These are phyloP conservation scores for Earliella scabrosa DNA, from an alignment of 1,284 basidiomycete genomes.

Conservation along the genomic window DNA sequence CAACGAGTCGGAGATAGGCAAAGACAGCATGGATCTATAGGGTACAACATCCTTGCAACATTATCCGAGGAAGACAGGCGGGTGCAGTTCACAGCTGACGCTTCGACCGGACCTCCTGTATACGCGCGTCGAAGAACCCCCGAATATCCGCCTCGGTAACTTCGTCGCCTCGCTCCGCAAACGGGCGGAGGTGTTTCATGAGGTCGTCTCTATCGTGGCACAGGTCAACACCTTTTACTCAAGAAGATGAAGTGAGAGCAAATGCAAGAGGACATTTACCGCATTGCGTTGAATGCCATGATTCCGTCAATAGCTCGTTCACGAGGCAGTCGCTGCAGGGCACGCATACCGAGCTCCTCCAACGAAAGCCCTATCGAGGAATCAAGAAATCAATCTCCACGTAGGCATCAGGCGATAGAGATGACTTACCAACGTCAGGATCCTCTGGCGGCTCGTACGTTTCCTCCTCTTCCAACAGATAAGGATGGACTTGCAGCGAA, in stretches of 20 bases:
- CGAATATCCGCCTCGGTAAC: conserved; percentile 75
- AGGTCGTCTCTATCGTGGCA: conserved; percentile 61
- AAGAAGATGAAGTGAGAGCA: background rate
- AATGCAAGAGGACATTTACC: conserved; percentile 46
- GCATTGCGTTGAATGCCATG: conserved; percentile 78
- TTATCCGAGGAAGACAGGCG: background rate
- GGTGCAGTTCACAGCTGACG: conserved; percentile 9
- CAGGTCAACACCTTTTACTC: background rate
- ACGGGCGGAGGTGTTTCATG: conserved; percentile 73
- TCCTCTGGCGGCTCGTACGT: conserved; percentile 83
- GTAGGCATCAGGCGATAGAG: background rate
- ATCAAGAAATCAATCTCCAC: background rate
- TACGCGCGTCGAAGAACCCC: conserved; percentile 63
- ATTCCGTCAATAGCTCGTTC: conserved; percentile 81
- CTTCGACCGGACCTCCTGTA: conserved; percentile 17
- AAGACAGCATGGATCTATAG: background rate
- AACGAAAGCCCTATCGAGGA: conserved; percentile 60
- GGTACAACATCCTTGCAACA: conserved; percentile 11
- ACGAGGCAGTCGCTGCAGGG: conserved; percentile 68
- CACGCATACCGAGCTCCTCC: conserved; percentile 81
- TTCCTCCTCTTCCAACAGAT: conserved; percentile 76
- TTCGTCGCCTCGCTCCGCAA: conserved; percentile 77
- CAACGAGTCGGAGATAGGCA: no score
- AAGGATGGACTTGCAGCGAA: conserved; percentile 53
- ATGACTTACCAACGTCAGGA: conserved; percentile 68